Conservation (phyloP, 768 basidiomycete species). For the Boletus huronensis region DNA sequence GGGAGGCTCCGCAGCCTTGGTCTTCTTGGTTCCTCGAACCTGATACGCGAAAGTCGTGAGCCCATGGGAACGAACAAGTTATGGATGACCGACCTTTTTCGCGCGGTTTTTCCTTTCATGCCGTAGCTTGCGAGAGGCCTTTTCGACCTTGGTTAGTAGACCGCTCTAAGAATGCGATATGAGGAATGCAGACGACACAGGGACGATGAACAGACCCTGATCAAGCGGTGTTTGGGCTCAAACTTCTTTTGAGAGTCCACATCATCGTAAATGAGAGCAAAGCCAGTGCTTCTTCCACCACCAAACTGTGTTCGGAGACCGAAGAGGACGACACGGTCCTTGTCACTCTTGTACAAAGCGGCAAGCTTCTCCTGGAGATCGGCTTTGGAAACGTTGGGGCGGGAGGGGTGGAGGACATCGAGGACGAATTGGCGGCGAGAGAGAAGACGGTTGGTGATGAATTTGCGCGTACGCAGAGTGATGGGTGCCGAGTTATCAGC, state of each 20-base stretch:
- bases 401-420: conserved; percentile 93
- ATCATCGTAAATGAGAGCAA: conserved; percentile 96
- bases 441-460: conserved; percentile 97
- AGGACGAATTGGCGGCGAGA: conserved; percentile 95
- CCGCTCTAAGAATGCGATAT: conserved; percentile 49
- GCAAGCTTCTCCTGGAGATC: conserved; percentile 94
- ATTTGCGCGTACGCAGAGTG: conserved; percentile 97
- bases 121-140: conserved; percentile 93
- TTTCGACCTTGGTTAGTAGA: conserved; percentile 73
- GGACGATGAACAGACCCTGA: conserved; percentile 64
- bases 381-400: conserved; percentile 87
- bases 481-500: conserved; percentile 80
- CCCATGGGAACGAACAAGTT: background rate
- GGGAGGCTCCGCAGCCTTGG: conserved; percentile 85
- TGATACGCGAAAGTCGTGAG: conserved; percentile 34
- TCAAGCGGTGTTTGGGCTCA: conserved; percentile 92
- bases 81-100: conserved; percentile 76
- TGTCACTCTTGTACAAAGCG: conserved; percentile 87
- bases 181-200: background rate
- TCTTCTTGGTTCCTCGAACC: conserved; percentile 94
- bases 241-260: conserved; percentile 95
- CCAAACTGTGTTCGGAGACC: conserved; percentile 96
- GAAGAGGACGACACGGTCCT: conserved; percentile 87
- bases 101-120: conserved; percentile 99
- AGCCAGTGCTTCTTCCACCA: conserved; percentile 96